Conservation (phyloP, 805 yeast species). For the Candida ortonii region DNA sequence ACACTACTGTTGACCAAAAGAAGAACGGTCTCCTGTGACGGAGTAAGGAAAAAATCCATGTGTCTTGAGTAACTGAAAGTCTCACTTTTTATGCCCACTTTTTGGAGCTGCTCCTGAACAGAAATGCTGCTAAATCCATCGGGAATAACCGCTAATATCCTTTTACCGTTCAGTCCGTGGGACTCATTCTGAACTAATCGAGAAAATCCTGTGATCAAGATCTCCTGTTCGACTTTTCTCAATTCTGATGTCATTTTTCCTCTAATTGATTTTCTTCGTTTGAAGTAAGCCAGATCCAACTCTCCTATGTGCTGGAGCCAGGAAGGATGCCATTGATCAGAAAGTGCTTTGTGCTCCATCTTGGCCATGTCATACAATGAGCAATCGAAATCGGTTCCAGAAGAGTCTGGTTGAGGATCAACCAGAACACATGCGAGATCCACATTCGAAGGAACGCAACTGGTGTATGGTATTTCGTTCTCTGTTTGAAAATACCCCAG, state of each 20-base stretch:
- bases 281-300: constrained; percentile 20
- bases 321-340: constrained; percentile 21
- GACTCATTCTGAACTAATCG: constrained; percentile 19
- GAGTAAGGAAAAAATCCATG: constrained; percentile 12
- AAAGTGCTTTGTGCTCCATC: constrained; percentile 24
- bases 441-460: constrained; percentile 22
- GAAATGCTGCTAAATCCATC: constrained; percentile 25
- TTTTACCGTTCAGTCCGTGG: constrained; percentile 6
- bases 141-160: constrained; percentile 26
- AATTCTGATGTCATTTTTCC: constrained; percentile 15
- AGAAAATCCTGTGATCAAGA: constrained; percentile 26
- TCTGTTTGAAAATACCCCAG: constrained; percentile 26
- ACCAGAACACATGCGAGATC: constrained; percentile 25
- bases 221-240: constrained; percentile 22
- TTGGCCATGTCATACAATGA: constrained; percentile 25
- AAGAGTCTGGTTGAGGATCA: constrained; percentile 17
- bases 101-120: constrained; percentile 11
- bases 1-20: constrained; percentile 25
- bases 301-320: constrained; percentile 22
- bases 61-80: constrained; percentile 17
- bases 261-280: constrained; percentile 26
- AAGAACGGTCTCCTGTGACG: constrained; percentile 13
- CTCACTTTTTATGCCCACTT: constrained; percentile 13
- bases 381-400: constrained; percentile 20
- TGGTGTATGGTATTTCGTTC: constrained; percentile 21